phyloP scores from a whole-genome alignment of 2,329 filamentous ascomycete species.

The Hyphodiscus sp. region DNA sequence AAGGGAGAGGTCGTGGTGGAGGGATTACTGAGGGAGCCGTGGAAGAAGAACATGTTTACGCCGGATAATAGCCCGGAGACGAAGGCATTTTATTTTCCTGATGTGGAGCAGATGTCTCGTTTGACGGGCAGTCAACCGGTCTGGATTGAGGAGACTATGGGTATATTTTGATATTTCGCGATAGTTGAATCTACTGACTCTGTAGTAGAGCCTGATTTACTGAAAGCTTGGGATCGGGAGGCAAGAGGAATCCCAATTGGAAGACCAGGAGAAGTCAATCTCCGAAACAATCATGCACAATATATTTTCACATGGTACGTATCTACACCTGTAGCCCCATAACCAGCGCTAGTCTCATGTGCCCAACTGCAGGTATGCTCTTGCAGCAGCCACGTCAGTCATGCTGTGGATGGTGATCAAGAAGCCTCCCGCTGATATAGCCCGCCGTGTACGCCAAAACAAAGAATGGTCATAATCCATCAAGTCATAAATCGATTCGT shows the following conservation, averaged over 20 bases:
- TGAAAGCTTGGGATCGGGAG: conserved; percentile 69
- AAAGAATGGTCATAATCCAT: conserved; percentile 57
- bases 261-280: conserved; percentile 78
- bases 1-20: conserved; percentile 69
- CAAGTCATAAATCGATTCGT: conserved; percentile 8
- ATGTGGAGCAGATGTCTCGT: conserved; percentile 84
- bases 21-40: conserved; percentile 79
- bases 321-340: background rate
- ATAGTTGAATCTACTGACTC: conserved; percentile 9
- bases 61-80: conserved; percentile 80
- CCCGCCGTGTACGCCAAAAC: conserved; percentile 69
- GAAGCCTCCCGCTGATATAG: conserved; percentile 69
- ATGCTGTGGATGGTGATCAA: conserved; percentile 97
- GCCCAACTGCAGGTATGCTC: conserved; percentile 62
- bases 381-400: conserved; percentile 76
- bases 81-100: conserved; percentile 90
- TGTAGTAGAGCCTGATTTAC: conserved; percentile 64
- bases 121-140: conserved; percentile 78
- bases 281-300: conserved; percentile 94
- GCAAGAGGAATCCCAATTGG: conserved; percentile 84
- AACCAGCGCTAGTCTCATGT: background rate
- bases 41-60: conserved; percentile 98
- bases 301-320: conserved; percentile 98
- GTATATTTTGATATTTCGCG: conserved; percentile 40
- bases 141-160: conserved; percentile 95